phyloP scores from a whole-genome alignment of 2,329 filamentous ascomycete genomes.

The Lachnellula hyalina region DNA sequence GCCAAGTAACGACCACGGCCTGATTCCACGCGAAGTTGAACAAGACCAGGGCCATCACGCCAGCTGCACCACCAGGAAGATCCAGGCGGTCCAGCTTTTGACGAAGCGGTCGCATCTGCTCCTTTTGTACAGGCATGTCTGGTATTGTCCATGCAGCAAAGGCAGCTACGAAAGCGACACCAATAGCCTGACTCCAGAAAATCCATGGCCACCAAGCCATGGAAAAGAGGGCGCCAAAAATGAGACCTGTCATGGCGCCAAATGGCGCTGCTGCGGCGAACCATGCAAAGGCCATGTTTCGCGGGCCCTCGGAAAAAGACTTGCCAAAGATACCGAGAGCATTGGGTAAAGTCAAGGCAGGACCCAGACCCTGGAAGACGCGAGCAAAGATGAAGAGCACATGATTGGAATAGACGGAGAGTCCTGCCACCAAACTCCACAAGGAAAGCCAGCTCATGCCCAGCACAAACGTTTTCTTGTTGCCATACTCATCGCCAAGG shows the following conservation, averaged over 20 bases:
- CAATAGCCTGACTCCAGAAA: constrained; percentile 38
- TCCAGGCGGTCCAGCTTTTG: constrained; percentile 24
- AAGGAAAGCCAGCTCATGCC: constrained; percentile 34
- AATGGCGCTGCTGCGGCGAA: constrained; percentile 34
- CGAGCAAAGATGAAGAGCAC: constrained; percentile 42
- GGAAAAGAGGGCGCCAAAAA: constrained; percentile 5
- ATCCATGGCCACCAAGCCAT: constrained; percentile 48
- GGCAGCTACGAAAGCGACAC: constrained; percentile 1
- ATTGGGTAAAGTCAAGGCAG: constrained; percentile 59
- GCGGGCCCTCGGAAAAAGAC: constrained; percentile 50
- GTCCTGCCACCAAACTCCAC: constrained; percentile 15
- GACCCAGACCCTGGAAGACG: constrained; percentile 54
- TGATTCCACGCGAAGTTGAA: constrained; percentile 67
- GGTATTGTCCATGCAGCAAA: constrained; percentile 15
- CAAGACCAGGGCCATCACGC: constrained; percentile 51
- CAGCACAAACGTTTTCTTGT: constrained; percentile 48
- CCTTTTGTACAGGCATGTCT: background rate
- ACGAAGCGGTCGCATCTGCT: background rate
- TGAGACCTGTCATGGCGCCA: background rate
- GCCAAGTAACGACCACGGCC: constrained; percentile 37
- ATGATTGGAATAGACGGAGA: constrained; percentile 16
- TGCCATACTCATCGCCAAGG: constrained; percentile 52
- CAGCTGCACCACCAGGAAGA: constrained; percentile 30
- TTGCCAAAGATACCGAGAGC: constrained; percentile 56
- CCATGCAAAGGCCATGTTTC: constrained; percentile 53